These are phyloP conservation scores for Digitaria exilis DNA, from an alignment of 202 grass and related monocot species.

Conservation along the genomic window DNA sequence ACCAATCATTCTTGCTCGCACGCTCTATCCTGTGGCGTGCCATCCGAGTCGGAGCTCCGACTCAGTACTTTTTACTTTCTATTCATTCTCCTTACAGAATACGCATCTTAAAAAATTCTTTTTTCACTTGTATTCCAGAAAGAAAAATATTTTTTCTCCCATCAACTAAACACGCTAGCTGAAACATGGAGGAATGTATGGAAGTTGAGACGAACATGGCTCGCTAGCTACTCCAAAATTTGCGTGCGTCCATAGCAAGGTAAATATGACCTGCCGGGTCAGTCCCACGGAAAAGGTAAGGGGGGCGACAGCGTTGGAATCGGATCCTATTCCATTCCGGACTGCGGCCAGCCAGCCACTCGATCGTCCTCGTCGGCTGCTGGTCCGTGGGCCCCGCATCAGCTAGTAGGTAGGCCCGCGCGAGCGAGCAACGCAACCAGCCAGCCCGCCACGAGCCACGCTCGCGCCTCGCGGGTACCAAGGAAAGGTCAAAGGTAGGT, in stretches of 20 bases:
- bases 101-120: too few species aligned
- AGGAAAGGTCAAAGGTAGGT: not conserved
- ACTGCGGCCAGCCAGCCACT: not conserved
- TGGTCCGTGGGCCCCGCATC: not conserved
- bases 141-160: too few species aligned
- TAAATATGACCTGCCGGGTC: not conserved
- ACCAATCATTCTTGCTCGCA: conserved; percentile 33
- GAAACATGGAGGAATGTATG: not conserved
- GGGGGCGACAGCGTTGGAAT: conserved; percentile 3
- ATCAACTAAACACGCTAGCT: too few species aligned
- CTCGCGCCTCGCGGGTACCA: not conserved
- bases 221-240: not conserved
- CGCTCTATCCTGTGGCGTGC: not conserved
- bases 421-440: not conserved
- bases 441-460: not conserved
- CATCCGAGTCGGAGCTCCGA: too few species aligned
- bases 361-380: not conserved
- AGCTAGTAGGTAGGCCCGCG: not conserved
- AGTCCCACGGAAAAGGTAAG: not conserved
- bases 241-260: not conserved
- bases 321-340: conserved; percentile 8
- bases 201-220: not conserved
- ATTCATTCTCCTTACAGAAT: too few species aligned
- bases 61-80: too few species aligned
- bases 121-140: too few species aligned